Conservation (phyloP, 108 stramenopile species). For the Nitzschia putrida region DNA sequence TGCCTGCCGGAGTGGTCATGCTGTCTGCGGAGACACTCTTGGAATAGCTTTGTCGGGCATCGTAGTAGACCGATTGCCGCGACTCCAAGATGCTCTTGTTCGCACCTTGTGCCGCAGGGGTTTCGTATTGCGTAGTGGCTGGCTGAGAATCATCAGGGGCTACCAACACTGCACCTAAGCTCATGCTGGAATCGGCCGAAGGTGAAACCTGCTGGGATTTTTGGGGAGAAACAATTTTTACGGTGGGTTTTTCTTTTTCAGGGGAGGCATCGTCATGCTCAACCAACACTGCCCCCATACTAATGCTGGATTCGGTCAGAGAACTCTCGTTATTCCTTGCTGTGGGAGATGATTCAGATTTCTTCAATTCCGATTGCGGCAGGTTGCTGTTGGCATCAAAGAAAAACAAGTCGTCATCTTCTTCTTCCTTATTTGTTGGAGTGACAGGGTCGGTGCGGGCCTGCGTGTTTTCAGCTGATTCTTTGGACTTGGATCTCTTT, state of each 20-base stretch:
- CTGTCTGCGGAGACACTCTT: background rate
- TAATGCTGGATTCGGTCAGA: background rate
- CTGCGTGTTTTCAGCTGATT: background rate
- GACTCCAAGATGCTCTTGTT: background rate
- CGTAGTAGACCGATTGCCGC: conserved; percentile 7
- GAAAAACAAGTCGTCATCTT: background rate
- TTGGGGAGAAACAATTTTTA: background rate
- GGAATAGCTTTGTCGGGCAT: background rate
- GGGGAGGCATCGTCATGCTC: background rate
- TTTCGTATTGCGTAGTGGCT: no score
- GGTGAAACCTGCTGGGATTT: background rate
- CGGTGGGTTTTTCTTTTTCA: background rate
- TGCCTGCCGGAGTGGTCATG: conserved; percentile 9
- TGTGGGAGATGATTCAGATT: background rate
- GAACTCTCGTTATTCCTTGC: background rate
- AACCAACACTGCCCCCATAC: background rate
- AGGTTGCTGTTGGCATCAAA: conserved; percentile 5
- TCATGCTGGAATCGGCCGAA: background rate
- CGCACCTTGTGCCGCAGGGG: background rate
- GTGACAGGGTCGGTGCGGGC: background rate
- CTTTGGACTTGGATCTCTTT: conserved; percentile 5
- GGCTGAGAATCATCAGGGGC: no score
- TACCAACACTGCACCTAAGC: background rate
- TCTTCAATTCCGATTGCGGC: conserved; percentile 5
- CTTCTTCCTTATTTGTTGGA: background rate